Evolutionary conservation across 116 monocot species (phyloP).

Genomic region (Iris pallida): DNA sequence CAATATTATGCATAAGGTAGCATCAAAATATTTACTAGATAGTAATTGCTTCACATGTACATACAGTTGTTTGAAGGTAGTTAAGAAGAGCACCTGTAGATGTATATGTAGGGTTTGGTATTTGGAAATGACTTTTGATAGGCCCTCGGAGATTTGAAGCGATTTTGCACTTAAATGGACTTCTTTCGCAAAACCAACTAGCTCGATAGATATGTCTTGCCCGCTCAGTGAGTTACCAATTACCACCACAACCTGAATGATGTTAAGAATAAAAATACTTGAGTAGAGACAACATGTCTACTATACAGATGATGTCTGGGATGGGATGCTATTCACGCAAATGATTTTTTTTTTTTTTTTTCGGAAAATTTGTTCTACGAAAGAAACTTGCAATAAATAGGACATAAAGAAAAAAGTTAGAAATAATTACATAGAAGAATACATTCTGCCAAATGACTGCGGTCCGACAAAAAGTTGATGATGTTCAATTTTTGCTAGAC

Average conservation of each 20-base stretch:
- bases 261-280: neutral
- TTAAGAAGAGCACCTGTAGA: slow-evolving; percentile 27
- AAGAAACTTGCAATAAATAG: no score
- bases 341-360: no score
- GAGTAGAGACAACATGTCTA: no score
- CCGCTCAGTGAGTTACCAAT: slow-evolving; percentile 49
- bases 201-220: slow-evolving; percentile 55
- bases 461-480: no score
- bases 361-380: no score
- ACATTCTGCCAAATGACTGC: no score
- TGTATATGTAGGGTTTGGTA: slow-evolving; percentile 40
- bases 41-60: neutral
- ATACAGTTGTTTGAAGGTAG: neutral
- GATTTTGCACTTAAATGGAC: slow-evolving; percentile 51
- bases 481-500: no score
- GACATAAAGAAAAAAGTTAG: no score
- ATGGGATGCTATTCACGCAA: no score
- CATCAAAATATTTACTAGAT: no score
- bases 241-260: slow-evolving; percentile 42
- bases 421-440: no score
- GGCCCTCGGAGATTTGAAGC: slow-evolving; percentile 39
- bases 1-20: neutral
- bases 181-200: slow-evolving; percentile 35
- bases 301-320: no score
- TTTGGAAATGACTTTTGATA: slow-evolving; percentile 40